Conservation (phyloP, 352 stramenopile species). For the Paralagenidium karlingii region DNA sequence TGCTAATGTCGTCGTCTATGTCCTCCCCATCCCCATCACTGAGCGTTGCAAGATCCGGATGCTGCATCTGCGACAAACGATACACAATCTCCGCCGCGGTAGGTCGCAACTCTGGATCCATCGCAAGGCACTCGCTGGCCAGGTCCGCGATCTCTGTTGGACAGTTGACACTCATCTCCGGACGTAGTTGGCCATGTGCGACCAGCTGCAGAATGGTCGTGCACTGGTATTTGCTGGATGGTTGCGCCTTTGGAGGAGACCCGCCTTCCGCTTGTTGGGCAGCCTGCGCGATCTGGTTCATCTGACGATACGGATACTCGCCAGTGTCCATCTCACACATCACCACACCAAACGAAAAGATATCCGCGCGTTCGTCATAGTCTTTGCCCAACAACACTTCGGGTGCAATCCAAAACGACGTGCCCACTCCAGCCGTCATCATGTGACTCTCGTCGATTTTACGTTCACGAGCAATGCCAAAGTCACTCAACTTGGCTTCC, state of each 20-base stretch:
- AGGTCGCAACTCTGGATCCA: constrained; percentile 42
- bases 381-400: constrained; percentile 21
- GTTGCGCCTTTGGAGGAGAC: too few species aligned
- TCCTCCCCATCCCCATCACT: too few species aligned
- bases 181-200: constrained; percentile 63
- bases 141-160: constrained; percentile 34
- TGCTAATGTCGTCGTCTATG: too few species aligned
- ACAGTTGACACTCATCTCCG: constrained; percentile 57
- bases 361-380: constrained; percentile 60
- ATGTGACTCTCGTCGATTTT: constrained; percentile 23
- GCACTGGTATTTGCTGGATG: constrained; percentile 15
- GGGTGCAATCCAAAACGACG: constrained; percentile 12
- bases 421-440: constrained; percentile 24
- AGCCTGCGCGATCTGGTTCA: constrained; percentile 23
- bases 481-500: constrained; percentile 60
- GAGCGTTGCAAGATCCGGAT: too few species aligned
- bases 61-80: too few species aligned
- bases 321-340: constrained; percentile 69
- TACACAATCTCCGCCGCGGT: constrained; percentile 61
- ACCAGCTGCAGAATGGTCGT: constrained; percentile 77
- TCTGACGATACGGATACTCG: constrained; percentile 55
- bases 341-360: constrained; percentile 41
- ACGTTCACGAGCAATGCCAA: constrained; percentile 51
- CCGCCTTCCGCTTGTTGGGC: constrained; percentile 55
- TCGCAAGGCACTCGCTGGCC: constrained; percentile 39